Conservation (phyloP, 2,329 filamentous ascomycete species). For the Clarireedia sp. region DNA sequence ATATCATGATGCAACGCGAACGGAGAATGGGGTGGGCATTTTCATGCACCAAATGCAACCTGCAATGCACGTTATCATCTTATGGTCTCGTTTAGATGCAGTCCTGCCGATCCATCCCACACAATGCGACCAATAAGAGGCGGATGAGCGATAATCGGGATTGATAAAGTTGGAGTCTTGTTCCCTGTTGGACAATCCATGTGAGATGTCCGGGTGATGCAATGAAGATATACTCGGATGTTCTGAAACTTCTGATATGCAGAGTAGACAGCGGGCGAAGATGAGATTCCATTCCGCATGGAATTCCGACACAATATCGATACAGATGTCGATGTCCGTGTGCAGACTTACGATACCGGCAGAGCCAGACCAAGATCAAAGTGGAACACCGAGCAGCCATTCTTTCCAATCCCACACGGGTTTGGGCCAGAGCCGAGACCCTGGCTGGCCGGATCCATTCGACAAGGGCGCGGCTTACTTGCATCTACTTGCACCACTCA, state of each 20-base stretch:
- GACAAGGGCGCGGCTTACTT: no score
- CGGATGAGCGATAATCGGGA: not conserved
- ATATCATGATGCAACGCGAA: no score
- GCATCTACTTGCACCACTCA: no score
- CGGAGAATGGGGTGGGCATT: not conserved
- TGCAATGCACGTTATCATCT: conserved; percentile 1
- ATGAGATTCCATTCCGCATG: no score
- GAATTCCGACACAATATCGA: not conserved
- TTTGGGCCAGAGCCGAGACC: no score
- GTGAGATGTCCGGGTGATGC: conserved; percentile 4
- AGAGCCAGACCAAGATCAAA: no score
- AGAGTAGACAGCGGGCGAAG: not conserved
- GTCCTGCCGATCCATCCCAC: conserved; percentile 3
- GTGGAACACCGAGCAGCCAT: no score
- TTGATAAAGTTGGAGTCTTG: not conserved
- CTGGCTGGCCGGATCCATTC: no score
- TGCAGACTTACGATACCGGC: no score
- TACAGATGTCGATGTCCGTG: not conserved
- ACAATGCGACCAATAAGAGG: not conserved
- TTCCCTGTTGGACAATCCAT: not conserved
- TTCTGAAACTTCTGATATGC: not conserved
- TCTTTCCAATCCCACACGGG: no score
- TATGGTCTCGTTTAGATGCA: conserved; percentile 7
- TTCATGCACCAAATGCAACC: conserved; percentile 1
- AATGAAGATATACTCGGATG: not conserved